Conservation (phyloP, 2,329 filamentous ascomycete genomes). For the Coniochaeta hoffmannii region DNA sequence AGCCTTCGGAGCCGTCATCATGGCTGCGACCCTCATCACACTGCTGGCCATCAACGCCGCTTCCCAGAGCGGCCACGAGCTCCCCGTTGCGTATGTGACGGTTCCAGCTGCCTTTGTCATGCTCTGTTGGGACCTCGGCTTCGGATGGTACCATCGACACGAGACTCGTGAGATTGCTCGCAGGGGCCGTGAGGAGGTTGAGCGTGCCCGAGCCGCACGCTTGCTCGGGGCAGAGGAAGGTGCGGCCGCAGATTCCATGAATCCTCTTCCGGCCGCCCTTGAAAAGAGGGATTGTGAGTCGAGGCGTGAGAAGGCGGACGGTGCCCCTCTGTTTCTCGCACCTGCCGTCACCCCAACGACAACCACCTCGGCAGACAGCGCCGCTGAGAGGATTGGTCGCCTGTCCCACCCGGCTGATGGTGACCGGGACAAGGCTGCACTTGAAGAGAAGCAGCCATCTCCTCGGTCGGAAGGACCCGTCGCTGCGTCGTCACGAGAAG, state of each 20-base stretch:
- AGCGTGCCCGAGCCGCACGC: conserved; percentile 32
- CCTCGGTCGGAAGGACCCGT: background rate
- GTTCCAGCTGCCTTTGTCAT: conserved; percentile 61
- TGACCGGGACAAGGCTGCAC: background rate
- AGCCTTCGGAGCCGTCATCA: conserved; percentile 55
- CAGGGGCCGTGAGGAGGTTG: conserved; percentile 42
- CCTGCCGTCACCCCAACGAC: background rate
- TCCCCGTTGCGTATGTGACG: conserved; percentile 62
- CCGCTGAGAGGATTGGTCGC: background rate
- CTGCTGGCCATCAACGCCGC: conserved; percentile 60
- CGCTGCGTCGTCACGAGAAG: background rate
- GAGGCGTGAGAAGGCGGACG: background rate
- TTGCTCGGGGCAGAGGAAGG: conserved; percentile 13
- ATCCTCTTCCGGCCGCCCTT: background rate
- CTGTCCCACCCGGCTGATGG: too few relatives aligned
- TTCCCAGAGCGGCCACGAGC: conserved; percentile 37
- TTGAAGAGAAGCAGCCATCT: conserved; percentile 1
- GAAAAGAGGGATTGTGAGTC: background rate
- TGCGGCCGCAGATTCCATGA: too few relatives aligned
- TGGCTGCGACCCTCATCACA: conserved; percentile 59
- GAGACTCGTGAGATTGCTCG: conserved; percentile 57
- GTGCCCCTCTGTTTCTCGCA: background rate
- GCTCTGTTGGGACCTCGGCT: conserved; percentile 59
- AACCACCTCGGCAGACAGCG: background rate
- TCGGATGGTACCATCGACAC: conserved; percentile 55